These are phyloP conservation scores for Vicia faba DNA, from an alignment of 306 rosid species.

Conservation along the genomic window DNA sequence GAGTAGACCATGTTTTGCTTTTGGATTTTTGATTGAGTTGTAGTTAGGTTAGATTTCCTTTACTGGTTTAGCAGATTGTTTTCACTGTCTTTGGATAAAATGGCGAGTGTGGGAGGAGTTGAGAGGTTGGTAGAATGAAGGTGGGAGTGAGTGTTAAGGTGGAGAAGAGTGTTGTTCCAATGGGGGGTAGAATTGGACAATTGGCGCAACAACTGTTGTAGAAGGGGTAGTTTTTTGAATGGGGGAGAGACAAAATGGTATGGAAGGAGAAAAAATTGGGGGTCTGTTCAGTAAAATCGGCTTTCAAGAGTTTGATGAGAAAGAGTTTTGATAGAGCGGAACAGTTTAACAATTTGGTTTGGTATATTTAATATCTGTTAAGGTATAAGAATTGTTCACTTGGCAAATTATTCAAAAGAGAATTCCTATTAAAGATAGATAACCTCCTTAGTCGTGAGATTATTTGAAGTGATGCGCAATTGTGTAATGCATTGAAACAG, in stretches of 20 bases:
- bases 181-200: no score
- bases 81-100: not conserved
- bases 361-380: not conserved
- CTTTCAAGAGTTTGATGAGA: not conserved
- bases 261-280: not conserved
- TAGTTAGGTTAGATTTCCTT: not conserved
- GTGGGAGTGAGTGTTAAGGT: not conserved
- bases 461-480: not conserved
- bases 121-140: not conserved
- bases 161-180: no score
- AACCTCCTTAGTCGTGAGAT: not conserved
- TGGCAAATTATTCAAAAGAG: not conserved
- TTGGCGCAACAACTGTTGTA: no score
- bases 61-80: not conserved
- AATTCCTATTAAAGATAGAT: not conserved
- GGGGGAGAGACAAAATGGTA: not conserved
- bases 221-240: not conserved
- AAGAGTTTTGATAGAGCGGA: not conserved
- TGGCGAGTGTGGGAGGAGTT: not conserved
- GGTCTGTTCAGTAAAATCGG: not conserved
- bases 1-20: not conserved
- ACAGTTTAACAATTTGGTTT: not conserved
- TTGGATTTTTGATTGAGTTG: conserved; percentile 14
- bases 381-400: not conserved
- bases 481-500: not conserved